These are phyloP conservation scores for Xanthoconium purpureum DNA, from an alignment of 768 basidiomycete genomes.

Conservation along the genomic window DNA sequence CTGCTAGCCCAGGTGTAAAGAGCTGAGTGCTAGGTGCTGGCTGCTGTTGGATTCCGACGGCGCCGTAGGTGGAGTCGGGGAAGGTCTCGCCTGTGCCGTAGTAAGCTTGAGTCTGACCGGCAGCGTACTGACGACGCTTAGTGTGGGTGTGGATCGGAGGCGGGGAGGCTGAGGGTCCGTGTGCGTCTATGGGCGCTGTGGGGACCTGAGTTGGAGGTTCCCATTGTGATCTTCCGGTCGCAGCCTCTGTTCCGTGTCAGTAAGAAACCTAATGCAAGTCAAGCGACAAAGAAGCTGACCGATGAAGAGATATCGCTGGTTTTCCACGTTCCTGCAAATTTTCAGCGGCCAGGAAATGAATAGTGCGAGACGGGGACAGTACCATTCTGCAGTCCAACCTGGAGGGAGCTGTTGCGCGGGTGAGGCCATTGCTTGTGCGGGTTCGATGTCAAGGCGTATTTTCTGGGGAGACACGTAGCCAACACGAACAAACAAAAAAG, in stretches of 20 bases:
- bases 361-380: constrained; percentile 17
- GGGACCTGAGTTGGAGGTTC: constrained; percentile 58
- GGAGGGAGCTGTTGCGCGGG: constrained; percentile 74
- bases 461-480: constrained; percentile 25
- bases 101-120: constrained; percentile 90
- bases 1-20: constrained; percentile 81
- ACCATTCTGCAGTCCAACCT: constrained; percentile 95
- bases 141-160: constrained; percentile 41
- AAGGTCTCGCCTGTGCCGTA: constrained; percentile 52
- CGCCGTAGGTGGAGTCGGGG: constrained; percentile 45
- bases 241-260: constrained; percentile 58
- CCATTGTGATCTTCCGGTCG: constrained; percentile 86
- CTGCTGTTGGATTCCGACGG: constrained; percentile 36
- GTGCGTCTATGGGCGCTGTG: constrained; percentile 37
- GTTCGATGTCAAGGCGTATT: constrained; percentile 7
- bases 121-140: constrained; percentile 90
- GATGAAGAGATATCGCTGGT: constrained; percentile 85
- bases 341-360: constrained; percentile 12
- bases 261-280: constrained; percentile 6
- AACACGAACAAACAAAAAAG: constrained; percentile 29
- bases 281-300: constrained; percentile 49
- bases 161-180: constrained; percentile 44
- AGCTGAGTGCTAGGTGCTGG: constrained; percentile 49
- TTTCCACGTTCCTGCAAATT: constrained; percentile 63
- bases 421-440: constrained; percentile 37